These are phyloP conservation scores for Avena atlantica DNA, from an alignment of 176 grass and related monocot genomes.

Conservation along the genomic window DNA sequence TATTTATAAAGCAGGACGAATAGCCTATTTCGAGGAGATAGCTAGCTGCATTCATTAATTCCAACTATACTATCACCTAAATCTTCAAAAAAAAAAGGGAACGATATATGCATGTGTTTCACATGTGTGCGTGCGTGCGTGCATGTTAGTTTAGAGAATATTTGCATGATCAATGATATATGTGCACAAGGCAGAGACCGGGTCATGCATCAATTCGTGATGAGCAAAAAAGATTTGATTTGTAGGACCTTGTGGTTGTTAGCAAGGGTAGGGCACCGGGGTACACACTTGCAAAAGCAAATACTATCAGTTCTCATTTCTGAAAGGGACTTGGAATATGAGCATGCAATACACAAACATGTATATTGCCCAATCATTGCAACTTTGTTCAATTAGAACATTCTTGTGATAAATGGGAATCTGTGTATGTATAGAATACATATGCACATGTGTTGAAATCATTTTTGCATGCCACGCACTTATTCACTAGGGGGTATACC, in stretches of 20 bases:
- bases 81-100: no score
- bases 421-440: background rate
- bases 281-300: background rate
- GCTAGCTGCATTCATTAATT: background rate
- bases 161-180: background rate
- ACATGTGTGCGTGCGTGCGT: background rate
- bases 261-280: background rate
- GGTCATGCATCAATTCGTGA: constrained; percentile 21
- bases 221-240: constrained; percentile 16
- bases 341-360: background rate
- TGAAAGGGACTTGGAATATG: constrained; percentile 7
- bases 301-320: background rate
- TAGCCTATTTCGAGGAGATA: no score
- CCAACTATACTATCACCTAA: background rate
- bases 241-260: constrained; percentile 22
- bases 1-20: no score
- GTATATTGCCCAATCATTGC: constrained; percentile 12
- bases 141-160: background rate
- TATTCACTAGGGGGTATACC: background rate
- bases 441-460: background rate
- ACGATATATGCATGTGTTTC: background rate
- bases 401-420: constrained; percentile 7
- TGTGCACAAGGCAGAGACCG: background rate
- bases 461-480: background rate
- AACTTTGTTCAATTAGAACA: background rate